Conservation (phyloP, 192 early-diverging fungal genomes). For the Backusella parvicylindrica region DNA sequence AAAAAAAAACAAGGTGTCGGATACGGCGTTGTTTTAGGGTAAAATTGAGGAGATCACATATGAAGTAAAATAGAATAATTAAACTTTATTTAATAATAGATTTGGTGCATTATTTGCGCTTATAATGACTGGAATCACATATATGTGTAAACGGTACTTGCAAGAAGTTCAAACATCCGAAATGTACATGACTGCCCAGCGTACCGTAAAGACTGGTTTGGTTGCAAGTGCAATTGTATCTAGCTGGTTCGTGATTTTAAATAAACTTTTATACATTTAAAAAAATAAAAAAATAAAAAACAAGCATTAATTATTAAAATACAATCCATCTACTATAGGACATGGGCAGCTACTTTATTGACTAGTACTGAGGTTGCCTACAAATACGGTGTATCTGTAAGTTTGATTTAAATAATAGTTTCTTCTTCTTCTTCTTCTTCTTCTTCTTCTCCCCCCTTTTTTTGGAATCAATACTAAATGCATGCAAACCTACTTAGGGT, state of each 20-base stretch:
- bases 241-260: conserved; percentile 44
- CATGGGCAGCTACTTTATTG: conserved; percentile 64
- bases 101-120: conserved; percentile 23
- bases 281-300: too few relatives aligned
- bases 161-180: conserved; percentile 60
- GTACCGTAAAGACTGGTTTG: conserved; percentile 65
- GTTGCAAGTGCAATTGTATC: conserved; percentile 67
- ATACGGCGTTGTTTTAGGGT: conserved; percentile 27
- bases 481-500: conserved; percentile 13
- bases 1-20: conserved; percentile 22
- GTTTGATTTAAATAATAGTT: background rate
- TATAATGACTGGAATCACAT: conserved; percentile 61
- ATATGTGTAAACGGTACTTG: conserved; percentile 63
- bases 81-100: background rate
- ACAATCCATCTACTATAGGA: background rate
- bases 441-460: too few relatives aligned
- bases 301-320: background rate
- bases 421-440: too few relatives aligned
- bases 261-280: too few relatives aligned
- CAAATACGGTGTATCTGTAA: conserved; percentile 59
- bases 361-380: conserved; percentile 70
- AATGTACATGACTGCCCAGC: conserved; percentile 66
- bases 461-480: background rate
- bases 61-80: background rate
- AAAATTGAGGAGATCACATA: background rate